Percentiles rank a stretch among this genome's conserved stretches.
phyloP scores from a whole-genome alignment of 441 rosid species.

The Aleurites moluccanus region DNA sequence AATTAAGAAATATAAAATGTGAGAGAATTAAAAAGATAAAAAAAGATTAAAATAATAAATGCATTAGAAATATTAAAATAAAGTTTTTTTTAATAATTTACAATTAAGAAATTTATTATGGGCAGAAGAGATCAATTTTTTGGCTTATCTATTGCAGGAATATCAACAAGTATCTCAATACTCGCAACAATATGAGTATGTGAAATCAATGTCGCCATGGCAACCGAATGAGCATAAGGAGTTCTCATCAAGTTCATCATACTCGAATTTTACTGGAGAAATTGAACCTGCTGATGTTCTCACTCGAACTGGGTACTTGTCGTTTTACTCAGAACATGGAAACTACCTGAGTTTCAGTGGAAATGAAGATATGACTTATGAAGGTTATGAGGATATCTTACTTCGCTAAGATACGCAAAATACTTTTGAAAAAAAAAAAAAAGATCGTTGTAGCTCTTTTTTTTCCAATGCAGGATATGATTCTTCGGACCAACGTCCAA shows the following conservation, averaged over 20 bases:
- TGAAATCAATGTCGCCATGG: slow-evolving; percentile 32
- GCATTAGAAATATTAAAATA: too few species aligned
- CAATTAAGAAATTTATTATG: too few species aligned
- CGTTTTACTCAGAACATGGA: slow-evolving; percentile 43
- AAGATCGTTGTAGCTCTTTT: slow-evolving; percentile 10
- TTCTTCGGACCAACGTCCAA: slow-evolving; percentile 24
- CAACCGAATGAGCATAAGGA: slow-evolving; percentile 41
- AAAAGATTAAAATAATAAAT: too few species aligned
- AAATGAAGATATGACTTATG: slow-evolving; percentile 35
- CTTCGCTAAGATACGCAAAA: slow-evolving; percentile 29
- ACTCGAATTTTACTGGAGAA: slow-evolving; percentile 53
- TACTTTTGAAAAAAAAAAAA: slow-evolving; percentile 24
- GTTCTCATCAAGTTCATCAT: slow-evolving; percentile 42
- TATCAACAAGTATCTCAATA: slow-evolving; percentile 38
- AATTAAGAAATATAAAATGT: too few species aligned
- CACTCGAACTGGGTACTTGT: slow-evolving; percentile 38
- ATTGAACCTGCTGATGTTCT: slow-evolving; percentile 43
- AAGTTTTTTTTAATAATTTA: too few species aligned
- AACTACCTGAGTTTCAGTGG: slow-evolving; percentile 43
- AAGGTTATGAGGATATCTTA: slow-evolving; percentile 49
- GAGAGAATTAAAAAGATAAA: too few species aligned
- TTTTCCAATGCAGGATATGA: slow-evolving; percentile 24
- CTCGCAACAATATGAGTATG: slow-evolving; percentile 37
- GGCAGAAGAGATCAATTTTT: too few species aligned
- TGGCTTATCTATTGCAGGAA: slow-evolving; percentile 33